These are phyloP conservation scores for Conoideocrella luteorostrata DNA, from an alignment of 2,329 filamentous ascomycete genomes.

Conservation along the genomic window DNA sequence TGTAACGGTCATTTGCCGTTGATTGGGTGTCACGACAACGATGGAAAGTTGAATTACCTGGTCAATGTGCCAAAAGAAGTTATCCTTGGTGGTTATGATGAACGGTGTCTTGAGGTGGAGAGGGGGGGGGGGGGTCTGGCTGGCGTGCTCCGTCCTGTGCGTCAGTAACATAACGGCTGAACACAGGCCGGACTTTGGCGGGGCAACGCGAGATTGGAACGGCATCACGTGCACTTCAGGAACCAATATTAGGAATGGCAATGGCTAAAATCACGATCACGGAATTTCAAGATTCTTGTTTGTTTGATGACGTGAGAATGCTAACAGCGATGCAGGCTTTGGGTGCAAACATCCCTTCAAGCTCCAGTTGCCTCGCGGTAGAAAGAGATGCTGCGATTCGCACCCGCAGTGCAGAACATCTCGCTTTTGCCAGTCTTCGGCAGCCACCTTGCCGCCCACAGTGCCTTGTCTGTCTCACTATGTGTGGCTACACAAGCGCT, in stretches of 20 bases:
- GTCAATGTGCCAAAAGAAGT: too few species aligned
- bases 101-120: not conserved
- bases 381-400: conserved; percentile 69
- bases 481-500: conserved; percentile 85
- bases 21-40: too few species aligned
- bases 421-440: conserved; percentile 63
- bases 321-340: too few species aligned
- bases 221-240: conserved; percentile 42
- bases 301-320: too few species aligned
- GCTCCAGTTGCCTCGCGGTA: conserved; percentile 77
- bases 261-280: not conserved
- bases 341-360: conserved; percentile 24
- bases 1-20: too few species aligned
- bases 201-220: conserved; percentile 48
- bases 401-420: conserved; percentile 73
- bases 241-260: too few species aligned
- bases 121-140: conserved; percentile 3
- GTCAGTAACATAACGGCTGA: conserved; percentile 5
- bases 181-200: conserved; percentile 33
- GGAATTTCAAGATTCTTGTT: not conserved
- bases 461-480: conserved; percentile 75
- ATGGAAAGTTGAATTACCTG: too few species aligned
- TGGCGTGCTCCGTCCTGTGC: not conserved
- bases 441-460: conserved; percentile 83
- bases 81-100: too few species aligned